Percentiles rank a stretch among this genome's conserved stretches.
Conservation (phyloP, 345 rosid genomes). For the Citrus maxima region DNA sequence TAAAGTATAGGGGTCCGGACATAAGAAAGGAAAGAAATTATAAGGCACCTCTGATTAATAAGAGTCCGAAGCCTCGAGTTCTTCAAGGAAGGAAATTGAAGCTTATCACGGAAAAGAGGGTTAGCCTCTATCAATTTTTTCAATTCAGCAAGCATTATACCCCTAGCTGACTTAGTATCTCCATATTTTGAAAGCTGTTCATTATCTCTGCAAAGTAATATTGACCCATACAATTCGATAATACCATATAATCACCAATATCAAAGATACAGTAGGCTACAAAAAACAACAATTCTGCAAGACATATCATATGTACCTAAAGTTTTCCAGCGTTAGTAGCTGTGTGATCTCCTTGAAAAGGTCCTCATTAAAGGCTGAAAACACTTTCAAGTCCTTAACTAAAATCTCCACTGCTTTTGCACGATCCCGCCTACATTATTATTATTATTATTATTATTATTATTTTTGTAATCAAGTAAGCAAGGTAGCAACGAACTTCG, state of each 20-base stretch:
- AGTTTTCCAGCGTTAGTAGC: constrained; percentile 74
- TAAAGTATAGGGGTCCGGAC: not conserved
- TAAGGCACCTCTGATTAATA: constrained; percentile 72
- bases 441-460: not conserved
- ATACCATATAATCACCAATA: not conserved
- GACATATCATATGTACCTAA: constrained; percentile 45
- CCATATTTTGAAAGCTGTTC: constrained; percentile 87
- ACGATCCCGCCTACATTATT: constrained; percentile 60
- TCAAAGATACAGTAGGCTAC: not conserved
- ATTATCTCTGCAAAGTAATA: constrained; percentile 57
- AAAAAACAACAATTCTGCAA: constrained; percentile 10
- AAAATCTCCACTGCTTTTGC: constrained; percentile 77
- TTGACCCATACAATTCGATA: not conserved
- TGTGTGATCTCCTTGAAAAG: constrained; percentile 86
- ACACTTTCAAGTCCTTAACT: constrained; percentile 85
- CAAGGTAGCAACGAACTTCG: not conserved
- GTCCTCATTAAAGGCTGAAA: constrained; percentile 76
- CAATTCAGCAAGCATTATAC: constrained; percentile 76
- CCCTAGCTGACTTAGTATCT: constrained; percentile 81
- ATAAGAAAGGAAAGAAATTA: constrained; percentile 10
- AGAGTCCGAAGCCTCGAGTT: constrained; percentile 76
- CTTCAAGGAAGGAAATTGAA: constrained; percentile 78
- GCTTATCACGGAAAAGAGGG: constrained; percentile 87
- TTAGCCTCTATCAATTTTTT: constrained; percentile 84
- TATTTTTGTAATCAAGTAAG: not conserved